Base-by-base conservation (phyloP, 2,329 filamentous ascomycete species). In the Penicillium janthinellum region DNA sequence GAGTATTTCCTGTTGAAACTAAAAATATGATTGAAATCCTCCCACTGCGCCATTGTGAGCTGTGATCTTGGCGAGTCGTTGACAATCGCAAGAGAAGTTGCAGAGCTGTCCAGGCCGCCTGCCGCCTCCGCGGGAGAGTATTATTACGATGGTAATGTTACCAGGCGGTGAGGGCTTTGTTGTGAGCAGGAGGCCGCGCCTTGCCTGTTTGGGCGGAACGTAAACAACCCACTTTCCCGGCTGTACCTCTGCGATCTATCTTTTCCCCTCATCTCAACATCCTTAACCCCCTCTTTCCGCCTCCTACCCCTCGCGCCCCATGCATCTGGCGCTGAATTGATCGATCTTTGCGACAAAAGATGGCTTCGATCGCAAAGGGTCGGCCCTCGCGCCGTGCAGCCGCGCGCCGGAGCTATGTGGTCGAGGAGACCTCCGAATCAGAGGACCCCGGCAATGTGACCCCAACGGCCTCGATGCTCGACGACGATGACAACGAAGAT, bases 351-450 rank as follows among this genome's bases (percentile, higher is more conserved):
- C 31, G 52, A 45, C 52, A 35, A 35, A 25, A 47, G 65, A 78
- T 78, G 77, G 70, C 75, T 61, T 76, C 77, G 55, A 67, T 75
- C 64, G 71, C 75, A 54, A 74, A 73, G 64, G 73, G 82, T 48
- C 81, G 88, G 66, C 83, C 87, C 11, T 83, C 84, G 57, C 82
- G 88, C 71, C 82, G 87, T 57, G 83, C 81, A 52, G 83, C 84
- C 45, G 76, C 89, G 54, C 86, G 91, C 71, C 87, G 89, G 69
- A 90, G 88, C 68, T 86, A 89, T 53, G 83, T 96, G 50, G 80
- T 93, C 60, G 92, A 96, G 65, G 92, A 86, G 20, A 84, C 86
- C 25, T 91, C 94, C 44, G 91, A 96, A 59, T 90, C 92, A 58
- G 86, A 90, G 64, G 81, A 86, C 56, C 77, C 83, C 41, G 80